Evolutionary conservation across 148 eudicot species (phyloP), one percentile per base, ranked within the genome.

Genomic region (Camellia lanceoleosa): DNA sequence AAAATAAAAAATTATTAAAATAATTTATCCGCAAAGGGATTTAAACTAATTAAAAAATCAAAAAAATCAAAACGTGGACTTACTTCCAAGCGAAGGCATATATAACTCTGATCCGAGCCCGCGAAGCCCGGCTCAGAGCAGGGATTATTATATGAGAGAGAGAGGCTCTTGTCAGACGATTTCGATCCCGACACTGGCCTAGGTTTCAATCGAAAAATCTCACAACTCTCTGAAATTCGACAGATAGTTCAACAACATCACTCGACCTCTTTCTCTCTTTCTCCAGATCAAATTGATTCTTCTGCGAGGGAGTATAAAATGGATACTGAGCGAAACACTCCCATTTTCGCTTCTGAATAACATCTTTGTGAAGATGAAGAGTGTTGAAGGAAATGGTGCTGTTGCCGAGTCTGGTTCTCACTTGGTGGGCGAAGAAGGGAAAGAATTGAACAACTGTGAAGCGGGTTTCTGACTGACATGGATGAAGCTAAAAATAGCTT

Each of bases 371-470:
- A 70, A 47, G 55, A 70, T 30, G 38, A 0, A 30, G 38, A 30
- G 46, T 14, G 44, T 38, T 3, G 46, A 11, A 41, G 18, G 46
- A 56, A 14, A 56, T 56, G 12, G 60, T 14, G 16, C 12, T 12
- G 11, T 56, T 56, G 60, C 14, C 60, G 15, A 56, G 60, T 56
- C 60, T 12, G 60, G 13, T 56, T 56, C 64, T 15, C 72, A 2
- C 10, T 44, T 1, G 72, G 19, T 51, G 75, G 52, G 38, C 41
- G 75, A 79, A 86, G 80, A 55, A 75, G 61, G 81, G 80, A 74
- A 54, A 83, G 76, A 60, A 43, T 77, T 78, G 52, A 64, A 58
- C 41, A 18, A 67, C 3, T 75, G 73, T 51, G 15, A 71, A 71
- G 64, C 56, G 13, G 7, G 16, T 20, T 49, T 20, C 43, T 42